Conservation (phyloP, 2,329 filamentous ascomycete genomes). For the Penicillium sp. region DNA sequence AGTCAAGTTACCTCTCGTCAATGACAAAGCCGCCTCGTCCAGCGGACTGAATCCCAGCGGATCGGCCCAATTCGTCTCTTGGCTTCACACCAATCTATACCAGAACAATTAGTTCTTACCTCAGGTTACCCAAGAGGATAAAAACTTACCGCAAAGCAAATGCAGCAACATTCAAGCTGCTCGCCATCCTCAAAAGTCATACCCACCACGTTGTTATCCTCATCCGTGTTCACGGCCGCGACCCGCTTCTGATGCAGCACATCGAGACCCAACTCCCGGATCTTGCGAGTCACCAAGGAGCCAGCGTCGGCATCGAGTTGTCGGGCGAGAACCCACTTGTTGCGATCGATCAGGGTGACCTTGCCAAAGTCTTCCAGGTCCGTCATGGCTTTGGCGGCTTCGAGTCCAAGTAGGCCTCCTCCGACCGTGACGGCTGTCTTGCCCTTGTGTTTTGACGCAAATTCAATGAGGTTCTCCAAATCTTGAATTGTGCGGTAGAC, state of each 20-base stretch:
- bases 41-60: constrained; percentile 70
- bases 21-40: constrained; percentile 71
- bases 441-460: constrained; percentile 66
- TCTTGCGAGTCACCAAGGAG: constrained; percentile 77
- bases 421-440: constrained; percentile 76
- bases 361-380: constrained; percentile 73
- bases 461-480: constrained; percentile 73
- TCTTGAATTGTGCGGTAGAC: constrained; percentile 88
- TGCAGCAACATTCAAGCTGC: constrained; percentile 72
- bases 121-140: background rate
- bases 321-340: constrained; percentile 77
- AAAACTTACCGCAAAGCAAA: constrained; percentile 72
- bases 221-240: constrained; percentile 68
- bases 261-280: constrained; percentile 75
- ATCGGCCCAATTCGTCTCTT: constrained; percentile 72
- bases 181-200: constrained; percentile 81
- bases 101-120: constrained; percentile 3
- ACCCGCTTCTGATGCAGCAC: constrained; percentile 78
- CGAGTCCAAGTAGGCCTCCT: constrained; percentile 80
- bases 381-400: constrained; percentile 90
- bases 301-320: constrained; percentile 84
- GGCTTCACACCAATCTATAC: constrained; percentile 75
- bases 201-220: constrained; percentile 68
- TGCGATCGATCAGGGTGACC: constrained; percentile 79
- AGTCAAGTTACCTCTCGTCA: constrained; percentile 35